Conservation (phyloP, 73 alveolate species). For the Paramecium pentaurelia region DNA sequence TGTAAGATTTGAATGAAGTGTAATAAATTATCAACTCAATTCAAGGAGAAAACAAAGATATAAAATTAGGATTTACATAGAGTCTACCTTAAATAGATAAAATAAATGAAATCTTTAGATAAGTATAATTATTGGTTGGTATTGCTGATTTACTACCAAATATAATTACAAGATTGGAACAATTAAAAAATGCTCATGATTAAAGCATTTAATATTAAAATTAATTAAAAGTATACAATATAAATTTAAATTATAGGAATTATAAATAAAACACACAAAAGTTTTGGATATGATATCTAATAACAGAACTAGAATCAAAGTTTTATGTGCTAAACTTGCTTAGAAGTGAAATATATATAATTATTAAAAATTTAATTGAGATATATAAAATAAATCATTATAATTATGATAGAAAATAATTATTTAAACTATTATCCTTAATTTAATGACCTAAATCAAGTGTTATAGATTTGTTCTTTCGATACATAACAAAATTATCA, state of each 20-base stretch:
- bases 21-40: not conserved
- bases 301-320: not conserved
- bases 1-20: not conserved
- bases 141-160: slow-evolving; percentile 11
- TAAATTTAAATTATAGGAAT: not conserved
- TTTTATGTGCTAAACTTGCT: not conserved
- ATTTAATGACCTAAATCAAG: not conserved
- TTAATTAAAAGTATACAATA: not conserved
- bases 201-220: not conserved
- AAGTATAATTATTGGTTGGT: slow-evolving; percentile 22
- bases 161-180: not conserved
- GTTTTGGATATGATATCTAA: not conserved
- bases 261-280: not conserved
- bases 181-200: slow-evolving; percentile 27
- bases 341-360: not conserved
- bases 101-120: not conserved
- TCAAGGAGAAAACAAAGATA: not conserved
- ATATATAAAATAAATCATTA: not conserved
- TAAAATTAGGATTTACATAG: not conserved
- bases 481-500: not conserved
- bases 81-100: not conserved
- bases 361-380: not conserved
- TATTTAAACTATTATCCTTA: not conserved
- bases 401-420: not conserved
- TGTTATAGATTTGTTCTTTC: not conserved